Base-by-base conservation (phyloP, 495 filamentous ascomycete genomes). In the Aspergillus affinis region DNA sequence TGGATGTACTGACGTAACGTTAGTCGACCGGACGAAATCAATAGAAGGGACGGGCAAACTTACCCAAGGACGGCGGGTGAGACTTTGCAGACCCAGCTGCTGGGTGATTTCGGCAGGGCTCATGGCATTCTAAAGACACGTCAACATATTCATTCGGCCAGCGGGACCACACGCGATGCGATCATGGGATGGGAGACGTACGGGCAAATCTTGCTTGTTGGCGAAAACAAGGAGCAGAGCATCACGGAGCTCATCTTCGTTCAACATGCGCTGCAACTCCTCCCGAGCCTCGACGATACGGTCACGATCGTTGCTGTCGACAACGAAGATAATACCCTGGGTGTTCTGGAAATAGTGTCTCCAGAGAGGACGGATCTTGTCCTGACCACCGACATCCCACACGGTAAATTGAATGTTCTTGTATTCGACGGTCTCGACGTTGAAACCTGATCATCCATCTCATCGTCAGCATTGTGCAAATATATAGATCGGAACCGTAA, bases 321-420 rank as follows among this genome's bases (percentile, higher is more conserved):
- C 95, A 62, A 99, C 94, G 85, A 99, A 99, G 82, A 99, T 99
- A 82, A 99, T 98, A 78, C 94, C 94, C 81, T 99, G 94, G 64
- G 94, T 99, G 82, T 99, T 99, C 84, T 99, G 94, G 90, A 97
- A 99, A 80, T 99, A 99, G 83, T 99, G 94, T 82, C 94, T 89
- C 94, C 94, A 99, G 72, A 99, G 82, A 72, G 94, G 94, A 77
- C 94, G 88, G 77, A 99, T 99, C 90, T 99, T 99, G 84, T 99
- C 94, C 84, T 99, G 94, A 74, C 94, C 94, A 84, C 94, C 94
- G 73, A 99, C 94, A 86, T 99, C 94, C 94, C 94, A 99, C 77
- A 99, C 94, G 75, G 94, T 99, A 83, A 99, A 99, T 76, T 97
- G 93, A 76, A 99, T 97, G 86, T 99, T 98, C 87, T 97, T 97